Percentiles rank a stretch among this genome's conserved stretches.
Conservation (phyloP, 169 alveolate species). For the Cryptosporidium sp. region DNA sequence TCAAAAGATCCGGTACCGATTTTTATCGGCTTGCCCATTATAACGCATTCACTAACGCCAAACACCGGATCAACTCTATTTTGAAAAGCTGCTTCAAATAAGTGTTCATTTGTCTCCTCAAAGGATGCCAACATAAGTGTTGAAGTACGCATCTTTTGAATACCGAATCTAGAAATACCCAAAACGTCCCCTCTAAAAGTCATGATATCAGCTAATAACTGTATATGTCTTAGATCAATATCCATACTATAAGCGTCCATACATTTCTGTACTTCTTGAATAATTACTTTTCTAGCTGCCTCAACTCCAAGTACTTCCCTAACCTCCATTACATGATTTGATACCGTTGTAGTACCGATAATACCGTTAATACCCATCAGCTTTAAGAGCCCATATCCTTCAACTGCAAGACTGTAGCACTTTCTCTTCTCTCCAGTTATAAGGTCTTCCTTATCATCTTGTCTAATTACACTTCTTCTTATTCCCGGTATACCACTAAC, state of each 20-base stretch:
- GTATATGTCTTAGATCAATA: constrained; percentile 95
- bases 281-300: constrained; percentile 96
- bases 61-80: constrained; percentile 90
- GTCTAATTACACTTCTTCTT: constrained; percentile 81
- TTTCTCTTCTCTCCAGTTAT: constrained; percentile 31
- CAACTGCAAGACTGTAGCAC: constrained; percentile 89
- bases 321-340: constrained; percentile 95
- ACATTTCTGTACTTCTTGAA: constrained; percentile 92
- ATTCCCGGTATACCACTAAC: constrained; percentile 81
- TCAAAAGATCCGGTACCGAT: constrained; percentile 97
- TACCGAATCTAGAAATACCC: constrained; percentile 97
- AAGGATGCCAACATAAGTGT: constrained; percentile 98
- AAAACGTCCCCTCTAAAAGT: constrained; percentile 95
- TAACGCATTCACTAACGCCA: constrained; percentile 96
- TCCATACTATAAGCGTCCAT: constrained; percentile 94
- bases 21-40: constrained; percentile 94
- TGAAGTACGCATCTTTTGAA: constrained; percentile 95
- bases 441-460: constrained; percentile 70
- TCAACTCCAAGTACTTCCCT: constrained; percentile 94
- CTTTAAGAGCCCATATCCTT: constrained; percentile 92
- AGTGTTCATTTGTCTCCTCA: constrained; percentile 98
- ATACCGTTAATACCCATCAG: constrained; percentile 95
- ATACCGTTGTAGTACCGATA: constrained; percentile 85
- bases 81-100: constrained; percentile 97
- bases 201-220: constrained; percentile 97